Base-by-base conservation (phyloP, 768 basidiomycete genomes). In the Pleurotus djamor region DNA sequence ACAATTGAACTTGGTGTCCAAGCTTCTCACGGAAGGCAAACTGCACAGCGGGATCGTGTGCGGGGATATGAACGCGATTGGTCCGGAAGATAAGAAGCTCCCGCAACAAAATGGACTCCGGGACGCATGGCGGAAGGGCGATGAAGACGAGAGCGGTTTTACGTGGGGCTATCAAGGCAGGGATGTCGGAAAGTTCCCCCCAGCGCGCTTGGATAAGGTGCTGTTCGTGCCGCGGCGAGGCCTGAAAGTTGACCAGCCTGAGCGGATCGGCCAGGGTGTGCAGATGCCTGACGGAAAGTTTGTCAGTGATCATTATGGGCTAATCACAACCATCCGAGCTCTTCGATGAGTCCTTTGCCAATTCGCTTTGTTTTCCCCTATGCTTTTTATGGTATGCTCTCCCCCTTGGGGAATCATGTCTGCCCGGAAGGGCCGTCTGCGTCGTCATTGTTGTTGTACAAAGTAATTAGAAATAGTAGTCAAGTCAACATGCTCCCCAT, bases 41-140 rank as follows among this genome's bases (percentile, higher is more conserved):
- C 67, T 87, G 13, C 70, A 77, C 28, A 87, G 85, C 1, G 90
- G 88, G 0, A 63, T 92, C 2, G 79, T 90, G 38, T 80, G 79
- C 0, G 90, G 90, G 1, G 89, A 91, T 65, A 89, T 91, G 86
- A 91, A 90, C 62, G 78, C 84, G 49, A 84, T 91, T 56, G 72
- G 72, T 2, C 66, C 71, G 1, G 69, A 70, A 13, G 88, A 91
- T 52, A 60, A 58, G 55, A 61, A 59, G 38, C 69, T 85, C 34
- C 76, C 79, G 10, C 69, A 65, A 36, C 71, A 76, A 2, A 71
- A 79, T 1, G 83, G 83, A 28, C 68, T 92, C 65, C 56, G 58
- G 47, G 91, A 92, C 65, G 84, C 87, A 43, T 91, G 86, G 83
- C 72, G 67, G 41, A 77, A 75, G 34, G 66, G 71, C 2, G 75